Evolutionary conservation across 305 asterid genomes (phyloP).

Genomic region (Rubia peregrina): DNA sequence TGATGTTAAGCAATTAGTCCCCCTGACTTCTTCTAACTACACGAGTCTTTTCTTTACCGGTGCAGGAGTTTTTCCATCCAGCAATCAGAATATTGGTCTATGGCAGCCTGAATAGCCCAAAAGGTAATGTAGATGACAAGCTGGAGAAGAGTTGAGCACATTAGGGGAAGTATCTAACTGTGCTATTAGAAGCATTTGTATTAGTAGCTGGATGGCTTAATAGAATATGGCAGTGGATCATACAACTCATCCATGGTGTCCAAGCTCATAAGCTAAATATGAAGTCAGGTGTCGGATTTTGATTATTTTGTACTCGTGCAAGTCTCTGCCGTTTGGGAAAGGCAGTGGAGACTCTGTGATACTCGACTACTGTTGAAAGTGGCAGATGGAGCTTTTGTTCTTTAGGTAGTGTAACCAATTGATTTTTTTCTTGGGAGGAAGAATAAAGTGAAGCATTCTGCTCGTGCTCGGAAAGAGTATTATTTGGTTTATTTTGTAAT

Average conservation of each 20-base stretch:
- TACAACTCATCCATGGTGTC: constrained; percentile 27
- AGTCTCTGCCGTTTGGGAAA: constrained; percentile 38
- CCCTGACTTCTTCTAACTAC: constrained; percentile 16
- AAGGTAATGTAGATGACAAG: constrained; percentile 33
- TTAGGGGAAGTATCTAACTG: constrained; percentile 19
- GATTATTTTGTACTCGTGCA: constrained; percentile 22
- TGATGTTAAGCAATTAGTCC: background rate
- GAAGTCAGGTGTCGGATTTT: constrained; percentile 23
- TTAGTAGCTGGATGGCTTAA: background rate
- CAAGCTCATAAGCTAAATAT: constrained; percentile 35
- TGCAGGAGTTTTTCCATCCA: constrained; percentile 53
- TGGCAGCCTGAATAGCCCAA: constrained; percentile 73
- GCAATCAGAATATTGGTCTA: constrained; percentile 60
- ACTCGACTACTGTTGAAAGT: constrained; percentile 17
- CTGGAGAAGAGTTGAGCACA: constrained; percentile 23
- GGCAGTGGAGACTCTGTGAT: constrained; percentile 33
- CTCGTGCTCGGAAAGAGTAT: constrained; percentile 10
- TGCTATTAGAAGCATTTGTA: constrained; percentile 1
- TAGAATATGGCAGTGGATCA: constrained; percentile 17
- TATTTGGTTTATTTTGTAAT: no score
- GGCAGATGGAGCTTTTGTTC: constrained; percentile 29
- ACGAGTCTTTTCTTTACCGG: constrained; percentile 9
- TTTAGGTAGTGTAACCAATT: constrained; percentile 24
- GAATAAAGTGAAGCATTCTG: constrained; percentile 25
- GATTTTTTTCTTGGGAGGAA: constrained; percentile 25